Percentiles rank a stretch among this genome's conserved stretches.
phyloP scores from a whole-genome alignment of 2,329 filamentous ascomycete genomes.

The Arthrocladium fulminans region DNA sequence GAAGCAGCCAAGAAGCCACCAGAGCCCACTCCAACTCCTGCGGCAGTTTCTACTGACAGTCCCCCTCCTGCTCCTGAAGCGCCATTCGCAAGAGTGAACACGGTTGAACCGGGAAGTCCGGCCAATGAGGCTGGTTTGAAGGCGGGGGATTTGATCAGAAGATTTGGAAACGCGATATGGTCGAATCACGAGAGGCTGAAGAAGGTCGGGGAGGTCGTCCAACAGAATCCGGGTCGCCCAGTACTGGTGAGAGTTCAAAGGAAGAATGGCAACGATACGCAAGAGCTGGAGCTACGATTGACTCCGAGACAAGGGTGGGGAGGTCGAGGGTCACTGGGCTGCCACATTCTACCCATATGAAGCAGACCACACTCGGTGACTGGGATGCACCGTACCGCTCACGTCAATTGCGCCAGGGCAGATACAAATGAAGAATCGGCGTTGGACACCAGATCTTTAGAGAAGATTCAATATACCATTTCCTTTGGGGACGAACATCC shows the following conservation, averaged over 20 bases:
- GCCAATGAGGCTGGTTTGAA: slow-evolving; percentile 74
- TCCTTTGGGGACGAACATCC: too few species aligned
- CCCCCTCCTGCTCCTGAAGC: slow-evolving; percentile 34
- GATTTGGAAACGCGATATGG: slow-evolving; percentile 75
- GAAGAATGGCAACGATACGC: slow-evolving; percentile 17
- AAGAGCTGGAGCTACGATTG: slow-evolving; percentile 60
- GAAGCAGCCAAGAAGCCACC: slow-evolving; percentile 24
- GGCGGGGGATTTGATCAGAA: slow-evolving; percentile 69
- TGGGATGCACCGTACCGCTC: too few species aligned
- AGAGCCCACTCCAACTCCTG: slow-evolving; percentile 16
- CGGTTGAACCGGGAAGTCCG: slow-evolving; percentile 66
- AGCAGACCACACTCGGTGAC: too few species aligned
- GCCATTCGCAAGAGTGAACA: slow-evolving; percentile 85
- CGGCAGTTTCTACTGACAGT: not conserved
- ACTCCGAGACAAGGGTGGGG: slow-evolving; percentile 78
- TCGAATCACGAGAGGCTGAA: slow-evolving; percentile 77
- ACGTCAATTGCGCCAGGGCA: too few species aligned
- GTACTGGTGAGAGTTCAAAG: slow-evolving; percentile 17
- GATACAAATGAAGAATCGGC: too few species aligned
- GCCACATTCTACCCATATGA: slow-evolving; percentile 78
- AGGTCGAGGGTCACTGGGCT: slow-evolving; percentile 79
- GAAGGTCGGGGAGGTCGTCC: slow-evolving; percentile 81
- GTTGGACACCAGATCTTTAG: too few species aligned
- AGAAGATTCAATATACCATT: too few species aligned
- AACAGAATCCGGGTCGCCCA: slow-evolving; percentile 71